Evolutionary conservation across 768 basidiomycete species (phyloP).

Genomic region (Mycena capillaripes): DNA sequence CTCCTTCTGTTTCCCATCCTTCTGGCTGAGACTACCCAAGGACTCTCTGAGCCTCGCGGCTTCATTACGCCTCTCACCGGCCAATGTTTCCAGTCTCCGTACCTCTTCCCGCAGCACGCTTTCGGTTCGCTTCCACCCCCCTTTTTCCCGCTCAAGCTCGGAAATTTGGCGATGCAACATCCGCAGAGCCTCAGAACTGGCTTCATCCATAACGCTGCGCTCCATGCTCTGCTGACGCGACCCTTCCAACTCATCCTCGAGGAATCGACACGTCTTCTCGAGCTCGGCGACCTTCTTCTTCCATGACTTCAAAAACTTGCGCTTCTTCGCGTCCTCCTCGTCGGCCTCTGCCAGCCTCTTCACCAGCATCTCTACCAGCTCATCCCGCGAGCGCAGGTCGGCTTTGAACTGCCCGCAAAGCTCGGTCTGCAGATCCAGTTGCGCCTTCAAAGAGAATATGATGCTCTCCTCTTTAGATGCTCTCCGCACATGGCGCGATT

Average conservation of each 20-base stretch:
- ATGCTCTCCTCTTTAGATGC: conserved; percentile 81
- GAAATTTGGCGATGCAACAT: conserved; percentile 86
- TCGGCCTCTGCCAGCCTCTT: conserved; percentile 68
- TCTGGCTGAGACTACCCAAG: conserved; percentile 63
- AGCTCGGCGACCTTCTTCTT: conserved; percentile 84
- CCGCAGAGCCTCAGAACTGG: conserved; percentile 83
- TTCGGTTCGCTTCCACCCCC: conserved; percentile 60
- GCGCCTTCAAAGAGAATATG: conserved; percentile 81
- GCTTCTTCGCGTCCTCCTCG: conserved; percentile 74
- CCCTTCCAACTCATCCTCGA: conserved; percentile 91
- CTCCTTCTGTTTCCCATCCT: conserved; percentile 50
- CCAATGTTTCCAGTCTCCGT: conserved; percentile 63
- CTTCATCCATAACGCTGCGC: conserved; percentile 87
- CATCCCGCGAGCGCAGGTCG: conserved; percentile 80
- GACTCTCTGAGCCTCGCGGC: conserved; percentile 58
- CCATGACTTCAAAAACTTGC: conserved; percentile 70
- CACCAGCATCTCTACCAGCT: conserved; percentile 74
- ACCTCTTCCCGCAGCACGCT: conserved; percentile 61
- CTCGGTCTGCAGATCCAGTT: conserved; percentile 79
- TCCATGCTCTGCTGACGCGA: conserved; percentile 87
- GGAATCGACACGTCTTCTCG: conserved; percentile 72
- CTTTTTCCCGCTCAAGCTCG: conserved; percentile 77
- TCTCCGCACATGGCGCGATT: conserved; percentile 63
- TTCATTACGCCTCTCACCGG: conserved; percentile 61
- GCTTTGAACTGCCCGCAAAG: conserved; percentile 82